Conservation (phyloP, 768 basidiomycete genomes). For the Leccinum boreale region DNA sequence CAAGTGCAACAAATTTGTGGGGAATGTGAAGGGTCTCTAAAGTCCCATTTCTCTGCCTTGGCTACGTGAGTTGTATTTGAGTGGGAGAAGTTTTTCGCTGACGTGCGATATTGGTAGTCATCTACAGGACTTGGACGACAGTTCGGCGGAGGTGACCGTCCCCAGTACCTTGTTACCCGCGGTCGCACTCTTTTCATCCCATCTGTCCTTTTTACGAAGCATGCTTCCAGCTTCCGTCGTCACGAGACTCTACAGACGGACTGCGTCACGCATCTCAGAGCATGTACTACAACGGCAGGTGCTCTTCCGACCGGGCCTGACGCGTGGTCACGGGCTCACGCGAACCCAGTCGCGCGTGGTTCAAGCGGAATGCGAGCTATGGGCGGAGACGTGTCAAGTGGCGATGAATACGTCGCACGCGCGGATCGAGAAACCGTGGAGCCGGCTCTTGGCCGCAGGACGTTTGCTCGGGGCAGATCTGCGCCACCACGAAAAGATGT, state of each 20-base stretch:
- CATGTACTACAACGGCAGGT: constrained; percentile 84
- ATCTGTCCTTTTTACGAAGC: constrained; percentile 63
- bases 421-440: constrained; percentile 76
- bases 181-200: constrained; percentile 76
- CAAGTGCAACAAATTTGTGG: constrained; percentile 76
- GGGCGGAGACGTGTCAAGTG: constrained; percentile 74
- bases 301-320: constrained; percentile 70
- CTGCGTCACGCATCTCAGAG: constrained; percentile 65
- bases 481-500: constrained; percentile 31
- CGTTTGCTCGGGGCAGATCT: constrained; percentile 59
- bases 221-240: constrained; percentile 58
- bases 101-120: constrained; percentile 11
- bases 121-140: constrained; percentile 7
- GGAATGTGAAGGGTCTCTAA: constrained; percentile 77
- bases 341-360: constrained; percentile 56
- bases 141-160: constrained; percentile 41
- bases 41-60: constrained; percentile 62
- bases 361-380: constrained; percentile 70
- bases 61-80: constrained; percentile 35
- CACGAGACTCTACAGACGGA: constrained; percentile 69
- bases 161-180: constrained; percentile 72
- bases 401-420: constrained; percentile 47
- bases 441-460: constrained; percentile 64
- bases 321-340: constrained; percentile 30
- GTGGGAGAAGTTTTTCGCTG: not conserved